Base-by-base conservation (phyloP, 176 grass and related monocot species). In the Chloris gayana region DNA sequence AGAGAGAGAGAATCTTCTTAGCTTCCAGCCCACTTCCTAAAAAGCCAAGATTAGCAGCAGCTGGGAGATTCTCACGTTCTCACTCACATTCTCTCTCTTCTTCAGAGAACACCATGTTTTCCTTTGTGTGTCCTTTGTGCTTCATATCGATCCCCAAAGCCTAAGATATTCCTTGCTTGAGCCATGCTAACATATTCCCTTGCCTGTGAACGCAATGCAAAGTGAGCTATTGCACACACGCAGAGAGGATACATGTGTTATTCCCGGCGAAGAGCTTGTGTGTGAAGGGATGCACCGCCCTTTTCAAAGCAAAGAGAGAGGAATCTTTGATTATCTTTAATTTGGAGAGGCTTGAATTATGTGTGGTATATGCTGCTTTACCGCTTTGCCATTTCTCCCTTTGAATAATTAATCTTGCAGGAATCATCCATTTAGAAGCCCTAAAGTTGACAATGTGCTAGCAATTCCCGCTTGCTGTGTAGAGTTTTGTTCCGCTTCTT, bases 321-420 rank as follows among this genome's bases (percentile, higher is more conserved):
- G 77, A 74, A 71, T 77, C 82, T 57, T 89, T 85, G 73, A 82
- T 54, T 92, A 89, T 88, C 84, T 84, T 86, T 86, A 83, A n/a
- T n/a, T n/a, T n/a, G n/a, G n/a, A n/a, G 80, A 51, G 81, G 80
- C 77, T 99, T 99, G 88, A 93, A 91, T 91, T 93, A 66, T 93
- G 90, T 76, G 85, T 76, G 86, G 90, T 99, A 95, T 95, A 96
- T 96, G 97, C 92, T 95, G 92, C 93, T 93, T 86, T 80, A 82
- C 76, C 70, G 58, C 82, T 86, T 90, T 93, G 86, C 83, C 85
- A 73, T 83, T 84, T 84, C 65, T 69, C 65, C 79, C 70, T 87
- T 93, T 91, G 72, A 89, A 17, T 49, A 71, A 87, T 93, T 79
- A 92, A 85, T 84, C 78, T 68, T 75, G 76, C 54, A 67, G 74